Conservation (phyloP, 2,329 filamentous ascomycete species). For the Boeremia exigua region DNA sequence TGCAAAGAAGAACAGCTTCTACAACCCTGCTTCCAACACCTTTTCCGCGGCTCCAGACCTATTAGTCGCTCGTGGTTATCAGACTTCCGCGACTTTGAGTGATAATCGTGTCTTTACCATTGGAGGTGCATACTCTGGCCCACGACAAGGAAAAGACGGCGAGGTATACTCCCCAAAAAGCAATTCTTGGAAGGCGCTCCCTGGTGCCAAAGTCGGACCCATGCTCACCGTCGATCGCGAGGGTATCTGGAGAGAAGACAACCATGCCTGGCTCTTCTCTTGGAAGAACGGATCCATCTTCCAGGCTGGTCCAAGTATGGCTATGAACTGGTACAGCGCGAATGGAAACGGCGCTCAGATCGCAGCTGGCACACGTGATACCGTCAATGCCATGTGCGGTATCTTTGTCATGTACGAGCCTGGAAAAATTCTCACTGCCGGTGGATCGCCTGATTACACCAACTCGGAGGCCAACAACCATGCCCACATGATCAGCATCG, state of each 20-base stretch:
- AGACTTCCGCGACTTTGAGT: constrained; percentile 27
- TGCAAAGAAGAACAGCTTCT: constrained; percentile 30
- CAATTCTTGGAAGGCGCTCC: constrained; percentile 31
- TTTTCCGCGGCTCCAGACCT: constrained; percentile 29
- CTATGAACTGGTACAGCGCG: constrained; percentile 37
- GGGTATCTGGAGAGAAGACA: constrained; percentile 34
- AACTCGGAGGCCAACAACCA: constrained; percentile 26
- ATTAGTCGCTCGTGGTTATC: constrained; percentile 34
- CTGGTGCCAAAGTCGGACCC: constrained; percentile 21
- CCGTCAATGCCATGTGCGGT: constrained; percentile 32
- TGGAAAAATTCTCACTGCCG: constrained; percentile 34
- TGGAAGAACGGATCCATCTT: constrained; percentile 31
- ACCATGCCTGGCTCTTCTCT: constrained; percentile 32
- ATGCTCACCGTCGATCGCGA: constrained; percentile 32
- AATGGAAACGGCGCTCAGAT: constrained; percentile 24
- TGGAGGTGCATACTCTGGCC: constrained; percentile 34
- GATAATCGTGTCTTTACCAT: constrained; percentile 35
- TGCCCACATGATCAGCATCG: constrained; percentile 33
- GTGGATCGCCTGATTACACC: constrained; percentile 34
- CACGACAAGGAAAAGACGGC: constrained; percentile 30
- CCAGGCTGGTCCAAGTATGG: constrained; percentile 32
- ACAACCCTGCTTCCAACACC: constrained; percentile 27
- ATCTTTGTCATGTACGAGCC: constrained; percentile 37
- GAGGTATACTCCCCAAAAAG: constrained; percentile 30
- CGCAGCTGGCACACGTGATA: constrained; percentile 28